These are phyloP conservation scores for Prunus kanzakura DNA, from an alignment of 306 rosid species.

Conservation along the genomic window DNA sequence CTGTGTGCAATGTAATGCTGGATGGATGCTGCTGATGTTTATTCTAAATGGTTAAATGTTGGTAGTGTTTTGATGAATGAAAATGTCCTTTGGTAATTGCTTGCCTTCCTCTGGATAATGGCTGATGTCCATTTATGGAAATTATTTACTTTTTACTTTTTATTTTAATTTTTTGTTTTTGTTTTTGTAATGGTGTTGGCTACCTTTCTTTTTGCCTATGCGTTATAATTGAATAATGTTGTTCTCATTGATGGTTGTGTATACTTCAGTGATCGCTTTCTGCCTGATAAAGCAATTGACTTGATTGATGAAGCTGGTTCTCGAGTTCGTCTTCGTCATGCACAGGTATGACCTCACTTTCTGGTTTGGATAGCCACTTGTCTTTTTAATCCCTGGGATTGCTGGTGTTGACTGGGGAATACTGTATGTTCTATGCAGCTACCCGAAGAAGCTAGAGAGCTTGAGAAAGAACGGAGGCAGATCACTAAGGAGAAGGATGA, in stretches of 20 bases:
- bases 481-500: slow-evolving; percentile 89
- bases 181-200: background rate
- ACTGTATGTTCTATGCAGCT: slow-evolving; percentile 42
- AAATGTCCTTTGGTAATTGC: background rate
- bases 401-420: slow-evolving; percentile 18
- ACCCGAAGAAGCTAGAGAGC: slow-evolving; percentile 88
- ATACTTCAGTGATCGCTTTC: slow-evolving; percentile 75
- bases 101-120: background rate
- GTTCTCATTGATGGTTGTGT: slow-evolving; percentile 11
- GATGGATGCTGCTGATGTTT: background rate
- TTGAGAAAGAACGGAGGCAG: slow-evolving; percentile 86
- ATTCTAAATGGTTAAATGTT: background rate
- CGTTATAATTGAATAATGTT: background rate
- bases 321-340: slow-evolving; percentile 88
- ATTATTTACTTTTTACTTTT: background rate
- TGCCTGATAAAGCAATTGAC: slow-evolving; percentile 96
- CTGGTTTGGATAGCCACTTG: background rate
- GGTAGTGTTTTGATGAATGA: background rate
- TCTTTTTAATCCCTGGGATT: background rate
- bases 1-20: background rate
- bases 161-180: background rate
- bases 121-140: background rate
- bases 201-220: background rate
- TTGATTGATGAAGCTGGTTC: slow-evolving; percentile 98
- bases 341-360: slow-evolving; percentile 52